A percentile compares a stretch with the other conserved stretches of the same genome.
Conservation (phyloP, 352 stramenopile genomes). For the Pythium pyrilobum region DNA sequence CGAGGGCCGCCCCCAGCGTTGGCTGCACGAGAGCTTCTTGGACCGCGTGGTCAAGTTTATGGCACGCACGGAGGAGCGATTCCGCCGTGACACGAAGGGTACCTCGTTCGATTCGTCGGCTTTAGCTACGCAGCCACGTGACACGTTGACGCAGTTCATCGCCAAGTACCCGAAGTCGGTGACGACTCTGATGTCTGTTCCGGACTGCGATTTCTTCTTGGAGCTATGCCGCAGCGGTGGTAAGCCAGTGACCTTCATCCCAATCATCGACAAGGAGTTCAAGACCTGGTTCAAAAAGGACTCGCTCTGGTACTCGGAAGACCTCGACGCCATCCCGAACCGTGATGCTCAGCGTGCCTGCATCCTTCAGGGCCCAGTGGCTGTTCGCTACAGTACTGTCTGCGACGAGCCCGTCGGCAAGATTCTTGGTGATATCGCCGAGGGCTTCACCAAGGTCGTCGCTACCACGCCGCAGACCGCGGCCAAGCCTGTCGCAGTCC, state of each 20-base stretch:
- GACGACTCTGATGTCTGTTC: slow-evolving; percentile 59
- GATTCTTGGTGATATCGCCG: slow-evolving; percentile 63
- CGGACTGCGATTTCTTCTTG: slow-evolving; percentile 81
- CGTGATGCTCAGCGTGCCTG: slow-evolving; percentile 76
- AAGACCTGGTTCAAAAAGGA: slow-evolving; percentile 89
- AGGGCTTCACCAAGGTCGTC: slow-evolving; percentile 50
- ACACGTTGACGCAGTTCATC: slow-evolving; percentile 40
- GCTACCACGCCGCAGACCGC: neutral
- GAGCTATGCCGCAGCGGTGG: slow-evolving; percentile 73
- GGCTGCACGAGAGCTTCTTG: slow-evolving; percentile 67
- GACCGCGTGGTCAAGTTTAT: slow-evolving; percentile 76
- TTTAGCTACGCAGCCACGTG: slow-evolving; percentile 36
- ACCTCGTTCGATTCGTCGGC: slow-evolving; percentile 38
- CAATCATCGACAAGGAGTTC: slow-evolving; percentile 76
- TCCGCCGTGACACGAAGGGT: slow-evolving; percentile 31
- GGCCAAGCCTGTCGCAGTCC: neutral
- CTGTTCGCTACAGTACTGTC: slow-evolving; percentile 72
- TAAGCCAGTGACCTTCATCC: slow-evolving; percentile 87
- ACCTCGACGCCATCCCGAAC: slow-evolving; percentile 74
- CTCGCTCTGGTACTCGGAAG: slow-evolving; percentile 88
- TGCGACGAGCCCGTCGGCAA: slow-evolving; percentile 72
- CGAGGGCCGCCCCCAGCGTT: slow-evolving; percentile 47
- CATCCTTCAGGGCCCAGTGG: slow-evolving; percentile 79
- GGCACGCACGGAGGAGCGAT: slow-evolving; percentile 58
- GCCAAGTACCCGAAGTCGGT: slow-evolving; percentile 42